Percentiles rank a stretch among this genome's conserved stretches.
phyloP scores from a whole-genome alignment of 148 eudicot species.

The Euryodendron excelsum region DNA sequence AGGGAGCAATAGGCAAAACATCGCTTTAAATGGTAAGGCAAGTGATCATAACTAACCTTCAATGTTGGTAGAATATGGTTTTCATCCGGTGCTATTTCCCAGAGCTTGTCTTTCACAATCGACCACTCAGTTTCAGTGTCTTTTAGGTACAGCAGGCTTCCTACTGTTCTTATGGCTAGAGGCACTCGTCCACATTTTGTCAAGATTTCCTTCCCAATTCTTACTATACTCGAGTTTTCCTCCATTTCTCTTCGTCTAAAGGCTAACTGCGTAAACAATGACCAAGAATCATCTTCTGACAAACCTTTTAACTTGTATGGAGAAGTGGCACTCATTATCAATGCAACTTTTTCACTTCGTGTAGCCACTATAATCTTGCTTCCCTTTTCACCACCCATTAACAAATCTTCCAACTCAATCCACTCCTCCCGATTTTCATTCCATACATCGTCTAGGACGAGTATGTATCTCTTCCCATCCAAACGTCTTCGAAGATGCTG shows the following conservation, averaged over 20 bases:
- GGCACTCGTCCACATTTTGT: slow-evolving; percentile 29
- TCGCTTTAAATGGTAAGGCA: slow-evolving; percentile 29
- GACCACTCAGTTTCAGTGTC: slow-evolving; percentile 20
- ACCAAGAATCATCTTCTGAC: slow-evolving; percentile 9
- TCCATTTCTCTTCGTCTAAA: slow-evolving; percentile 2
- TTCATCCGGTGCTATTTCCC: slow-evolving; percentile 3
- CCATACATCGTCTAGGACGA: slow-evolving; percentile 22
- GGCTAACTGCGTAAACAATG: slow-evolving; percentile 14
- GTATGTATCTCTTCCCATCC: slow-evolving; percentile 11
- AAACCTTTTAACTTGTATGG: background rate
- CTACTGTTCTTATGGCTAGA: slow-evolving; percentile 25
- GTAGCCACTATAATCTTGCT: slow-evolving; percentile 19
- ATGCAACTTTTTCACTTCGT: background rate
- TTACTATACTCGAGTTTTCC: background rate
- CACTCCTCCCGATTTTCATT: slow-evolving; percentile 3
- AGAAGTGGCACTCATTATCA: background rate
- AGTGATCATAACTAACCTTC: slow-evolving; percentile 34
- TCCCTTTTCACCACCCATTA: slow-evolving; percentile 3
- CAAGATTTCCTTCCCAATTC: slow-evolving; percentile 25
- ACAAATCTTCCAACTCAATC: slow-evolving; percentile 10
- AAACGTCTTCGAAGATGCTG: background rate
- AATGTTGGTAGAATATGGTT: slow-evolving; percentile 13
- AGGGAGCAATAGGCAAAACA: slow-evolving; percentile 50
- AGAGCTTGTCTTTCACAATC: slow-evolving; percentile 6
- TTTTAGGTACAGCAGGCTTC: slow-evolving; percentile 17